Evolutionary conservation across 2,329 filamentous ascomycete genomes (phyloP).

Genomic region (Allantophomopsis lycopodina): DNA sequence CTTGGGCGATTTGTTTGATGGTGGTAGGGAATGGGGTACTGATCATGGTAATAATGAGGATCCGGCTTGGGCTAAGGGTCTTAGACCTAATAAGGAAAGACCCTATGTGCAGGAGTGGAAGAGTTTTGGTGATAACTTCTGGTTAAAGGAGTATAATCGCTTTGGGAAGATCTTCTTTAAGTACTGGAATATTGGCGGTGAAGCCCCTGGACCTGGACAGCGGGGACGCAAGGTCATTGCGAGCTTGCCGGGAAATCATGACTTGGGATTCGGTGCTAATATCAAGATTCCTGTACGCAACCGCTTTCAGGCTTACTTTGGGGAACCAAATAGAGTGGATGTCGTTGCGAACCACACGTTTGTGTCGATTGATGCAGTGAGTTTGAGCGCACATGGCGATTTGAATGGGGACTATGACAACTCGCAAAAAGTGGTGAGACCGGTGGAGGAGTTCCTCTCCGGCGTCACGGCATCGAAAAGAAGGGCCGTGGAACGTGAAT

Average conservation of each 20-base stretch:
- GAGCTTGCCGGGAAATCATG: conserved; percentile 87
- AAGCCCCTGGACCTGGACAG: conserved; percentile 39
- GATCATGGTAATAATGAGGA: conserved; percentile 42
- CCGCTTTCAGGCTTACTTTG: conserved; percentile 80
- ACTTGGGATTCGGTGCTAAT: conserved; percentile 78
- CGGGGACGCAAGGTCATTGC: conserved; percentile 67
- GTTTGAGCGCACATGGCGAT: conserved; percentile 55
- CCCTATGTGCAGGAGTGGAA: conserved; percentile 51
- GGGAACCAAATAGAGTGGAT: conserved; percentile 81
- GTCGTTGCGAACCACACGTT: conserved; percentile 91
- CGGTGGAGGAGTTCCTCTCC: conserved; percentile 64
- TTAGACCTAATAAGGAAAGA: conserved; percentile 36
- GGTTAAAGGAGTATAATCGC: conserved; percentile 73
- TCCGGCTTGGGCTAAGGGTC: conserved; percentile 39
- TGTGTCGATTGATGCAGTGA: conserved; percentile 81
- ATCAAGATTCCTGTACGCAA: conserved; percentile 70
- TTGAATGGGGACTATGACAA: conserved; percentile 32
- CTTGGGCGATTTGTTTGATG: conserved; percentile 88
- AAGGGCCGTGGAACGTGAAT: conserved; percentile 53
- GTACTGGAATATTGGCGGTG: conserved; percentile 45
- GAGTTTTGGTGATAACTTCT: conserved; percentile 69
- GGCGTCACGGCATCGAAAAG: conserved; percentile 49
- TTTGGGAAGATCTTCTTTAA: conserved; percentile 79
- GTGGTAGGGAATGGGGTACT: conserved; percentile 88
- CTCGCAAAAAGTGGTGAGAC: conserved; percentile 55